Base-by-base conservation (phyloP, 2,329 filamentous ascomycete species). In the Arthroderma uncinatum region DNA sequence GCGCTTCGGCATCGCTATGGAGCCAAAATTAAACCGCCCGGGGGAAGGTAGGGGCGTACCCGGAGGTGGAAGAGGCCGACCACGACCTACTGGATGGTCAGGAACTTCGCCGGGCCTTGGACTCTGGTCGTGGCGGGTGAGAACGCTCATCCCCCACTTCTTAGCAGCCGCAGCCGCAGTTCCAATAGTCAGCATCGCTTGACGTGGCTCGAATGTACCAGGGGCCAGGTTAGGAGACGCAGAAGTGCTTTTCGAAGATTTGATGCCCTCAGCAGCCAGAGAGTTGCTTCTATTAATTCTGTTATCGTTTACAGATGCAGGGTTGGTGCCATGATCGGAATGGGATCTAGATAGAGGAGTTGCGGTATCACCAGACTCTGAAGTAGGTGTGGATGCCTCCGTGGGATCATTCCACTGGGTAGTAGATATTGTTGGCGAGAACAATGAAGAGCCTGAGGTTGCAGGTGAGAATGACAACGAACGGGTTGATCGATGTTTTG, bases 21-120 rank as follows among this genome's bases (percentile, higher is more conserved):
- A 75, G 52, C 78, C 79, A 5, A 81, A 65, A 4, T 64, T 78
- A 58, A 76, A 79, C 56, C 77, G 80, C 36, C 83, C 81, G 0
- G 85, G 85, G 42, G 77, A 81, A 1, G 90, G 89, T 1, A 95
- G 77, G 2, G 90, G 89, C 47, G 80, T 84, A 1, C 89, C 90
- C 1, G 86, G 87, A 7, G 89, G 89, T 50, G 89, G 89, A 16
- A 95, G 75, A 0, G 89, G 89, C 63, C 86, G 85, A 0, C 89
- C 89, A 39, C 89, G 81, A 1, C 90, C 90, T 75, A 94, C 89
- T 1, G 89, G 89, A 64, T 88, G 81, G 62, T 73, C 80, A 62
- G 71, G 82, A 69, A 60, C 82, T 36, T 67, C 63, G 12, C 69
- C 71, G 10, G 74, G 71, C 2, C 67, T 68, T 34, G 67, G 73